These are phyloP conservation scores for Aspergillus cejpii DNA, from an alignment of 2,329 filamentous ascomycete genomes.

Conservation along the genomic window DNA sequence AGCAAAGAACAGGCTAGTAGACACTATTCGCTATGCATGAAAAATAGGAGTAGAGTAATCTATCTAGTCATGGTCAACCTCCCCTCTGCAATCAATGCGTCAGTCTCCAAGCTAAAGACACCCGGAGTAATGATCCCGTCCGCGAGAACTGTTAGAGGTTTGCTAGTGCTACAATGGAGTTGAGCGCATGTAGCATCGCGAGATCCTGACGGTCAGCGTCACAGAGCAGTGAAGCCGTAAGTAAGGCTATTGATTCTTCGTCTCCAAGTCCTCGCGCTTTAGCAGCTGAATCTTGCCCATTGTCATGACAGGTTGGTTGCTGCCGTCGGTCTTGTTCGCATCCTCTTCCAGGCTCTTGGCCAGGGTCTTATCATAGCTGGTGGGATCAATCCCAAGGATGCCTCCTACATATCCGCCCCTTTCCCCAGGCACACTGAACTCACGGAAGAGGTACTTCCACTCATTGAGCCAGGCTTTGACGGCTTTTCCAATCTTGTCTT, in stretches of 20 bases:
- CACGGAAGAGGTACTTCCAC: constrained; percentile 90
- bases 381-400: constrained; percentile 58
- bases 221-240: constrained; percentile 1
- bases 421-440: constrained; percentile 95
- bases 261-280: constrained; percentile 40
- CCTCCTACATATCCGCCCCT: constrained; percentile 66
- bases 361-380: constrained; percentile 48
- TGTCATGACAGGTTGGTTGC: constrained; percentile 25
- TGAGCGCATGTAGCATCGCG: no score
- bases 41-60: background rate
- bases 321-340: constrained; percentile 20
- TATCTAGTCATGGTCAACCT: background rate
- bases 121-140: no score
- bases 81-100: background rate
- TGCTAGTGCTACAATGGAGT: no score
- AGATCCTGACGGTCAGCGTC: background rate
- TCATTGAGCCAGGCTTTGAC: constrained; percentile 87
- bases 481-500: constrained; percentile 95
- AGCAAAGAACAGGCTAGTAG: background rate
- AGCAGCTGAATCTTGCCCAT: constrained; percentile 43
- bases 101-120: no score
- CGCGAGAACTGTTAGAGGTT: no score
- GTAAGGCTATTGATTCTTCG: constrained; percentile 19
- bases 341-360: constrained; percentile 22
- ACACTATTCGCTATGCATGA: background rate